Conservation (phyloP, 2,329 filamentous ascomycete species). For the Colletotrichum agaves region DNA sequence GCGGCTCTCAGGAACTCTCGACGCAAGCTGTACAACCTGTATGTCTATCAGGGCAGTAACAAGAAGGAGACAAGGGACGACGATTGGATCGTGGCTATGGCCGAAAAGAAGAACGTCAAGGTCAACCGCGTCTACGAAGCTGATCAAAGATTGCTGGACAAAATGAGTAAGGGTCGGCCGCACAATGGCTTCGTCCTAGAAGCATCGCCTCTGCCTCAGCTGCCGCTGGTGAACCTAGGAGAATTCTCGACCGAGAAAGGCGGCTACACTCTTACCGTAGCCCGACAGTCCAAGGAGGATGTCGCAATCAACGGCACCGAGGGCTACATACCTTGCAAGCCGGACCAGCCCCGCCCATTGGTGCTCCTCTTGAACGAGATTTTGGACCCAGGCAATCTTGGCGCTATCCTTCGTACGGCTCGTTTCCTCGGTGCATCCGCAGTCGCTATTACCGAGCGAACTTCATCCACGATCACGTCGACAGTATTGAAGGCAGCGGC, state of each 20-base stretch:
- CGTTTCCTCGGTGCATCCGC: slow-evolving; percentile 92
- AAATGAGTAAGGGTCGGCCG: slow-evolving; percentile 82
- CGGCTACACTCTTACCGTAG: slow-evolving; percentile 70
- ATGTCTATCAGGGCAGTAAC: slow-evolving; percentile 74
- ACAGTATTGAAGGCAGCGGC: slow-evolving; percentile 88
- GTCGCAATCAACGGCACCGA: slow-evolving; percentile 75
- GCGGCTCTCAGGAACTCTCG: slow-evolving; percentile 76
- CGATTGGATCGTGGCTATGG: slow-evolving; percentile 56
- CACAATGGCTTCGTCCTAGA: slow-evolving; percentile 94
- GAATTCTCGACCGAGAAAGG: slow-evolving; percentile 54
- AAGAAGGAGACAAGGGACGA: slow-evolving; percentile 62
- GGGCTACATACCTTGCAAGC: slow-evolving; percentile 56
- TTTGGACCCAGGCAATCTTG: slow-evolving; percentile 88
- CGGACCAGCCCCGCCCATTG: slow-evolving; percentile 69
- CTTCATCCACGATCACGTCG: slow-evolving; percentile 78
- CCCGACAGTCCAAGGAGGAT: slow-evolving; percentile 80
- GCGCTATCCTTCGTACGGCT: slow-evolving; percentile 87
- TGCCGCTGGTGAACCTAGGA: slow-evolving; percentile 71
- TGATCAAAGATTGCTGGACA: slow-evolving; percentile 79
- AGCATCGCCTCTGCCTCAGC: slow-evolving; percentile 81
- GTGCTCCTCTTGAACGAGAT: slow-evolving; percentile 81
- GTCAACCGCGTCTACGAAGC: slow-evolving; percentile 68
- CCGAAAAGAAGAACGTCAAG: slow-evolving; percentile 60
- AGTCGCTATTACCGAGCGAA: slow-evolving; percentile 78
- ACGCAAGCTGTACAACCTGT: slow-evolving; percentile 85